phyloP scores from a whole-genome alignment of 192 early-diverging fungal species.

The Chytriomyces confervae region DNA sequence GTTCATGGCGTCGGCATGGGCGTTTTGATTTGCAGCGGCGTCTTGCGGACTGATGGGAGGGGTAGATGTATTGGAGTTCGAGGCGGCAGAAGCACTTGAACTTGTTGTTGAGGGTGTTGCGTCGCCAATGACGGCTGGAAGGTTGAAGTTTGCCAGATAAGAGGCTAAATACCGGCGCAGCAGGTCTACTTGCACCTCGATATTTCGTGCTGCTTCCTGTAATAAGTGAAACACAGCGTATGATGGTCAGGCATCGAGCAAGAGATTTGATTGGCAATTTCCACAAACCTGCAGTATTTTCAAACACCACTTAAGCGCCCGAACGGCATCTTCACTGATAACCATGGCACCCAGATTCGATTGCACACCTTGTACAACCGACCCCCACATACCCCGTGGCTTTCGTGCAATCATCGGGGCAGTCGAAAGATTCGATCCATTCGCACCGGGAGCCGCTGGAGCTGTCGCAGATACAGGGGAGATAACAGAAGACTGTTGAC shows the following conservation, averaged over 20 bases:
- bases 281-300: constrained; percentile 60
- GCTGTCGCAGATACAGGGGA: neutral
- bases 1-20: constrained; percentile 4
- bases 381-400: constrained; percentile 62
- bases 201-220: constrained; percentile 71
- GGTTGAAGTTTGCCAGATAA: constrained; percentile 19
- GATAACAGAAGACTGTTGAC: neutral
- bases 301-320: constrained; percentile 86
- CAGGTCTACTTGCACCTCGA: constrained; percentile 46
- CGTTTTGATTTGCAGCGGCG: neutral
- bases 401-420: constrained; percentile 50
- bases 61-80: constrained; percentile 24
- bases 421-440: constrained; percentile 29
- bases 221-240: constrained; percentile 1
- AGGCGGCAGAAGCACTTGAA: neutral
- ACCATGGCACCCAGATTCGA: constrained; percentile 74
- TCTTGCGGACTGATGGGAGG: constrained; percentile 33
- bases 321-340: constrained; percentile 87
- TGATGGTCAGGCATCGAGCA: neutral
- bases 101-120: neutral
- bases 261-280: neutral
- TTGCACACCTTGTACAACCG: constrained; percentile 66
- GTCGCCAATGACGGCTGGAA: neutral
- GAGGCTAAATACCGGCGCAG: constrained; percentile 37
- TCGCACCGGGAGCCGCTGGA: neutral